Percentiles rank a stretch among this genome's conserved stretches.
These are phyloP conservation scores for Martiniozyma abietophila DNA, from an alignment of 805 yeast genomes.

Conservation along the genomic window DNA sequence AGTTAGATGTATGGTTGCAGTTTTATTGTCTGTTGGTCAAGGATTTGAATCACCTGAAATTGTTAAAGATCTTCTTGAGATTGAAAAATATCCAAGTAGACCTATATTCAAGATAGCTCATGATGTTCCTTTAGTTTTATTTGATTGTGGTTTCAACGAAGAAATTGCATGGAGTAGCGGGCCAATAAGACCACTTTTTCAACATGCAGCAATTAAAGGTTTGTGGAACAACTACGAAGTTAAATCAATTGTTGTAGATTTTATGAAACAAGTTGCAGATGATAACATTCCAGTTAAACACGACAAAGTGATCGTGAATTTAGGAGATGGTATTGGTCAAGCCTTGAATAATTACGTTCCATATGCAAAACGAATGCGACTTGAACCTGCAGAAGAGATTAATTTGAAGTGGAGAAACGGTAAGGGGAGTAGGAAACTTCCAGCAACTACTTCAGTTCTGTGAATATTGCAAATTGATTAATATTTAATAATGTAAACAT, in stretches of 20 bases:
- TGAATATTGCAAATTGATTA: too few relatives aligned
- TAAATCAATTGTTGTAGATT: constrained; percentile 42
- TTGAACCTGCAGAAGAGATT: constrained; percentile 58
- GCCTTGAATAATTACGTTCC: constrained; percentile 49
- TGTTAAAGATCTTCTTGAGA: constrained; percentile 50
- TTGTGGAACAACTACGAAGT: constrained; percentile 47
- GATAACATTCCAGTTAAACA: constrained; percentile 22
- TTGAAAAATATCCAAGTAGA: constrained; percentile 45
- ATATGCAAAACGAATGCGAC: constrained; percentile 42
- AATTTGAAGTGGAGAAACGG: constrained; percentile 54
- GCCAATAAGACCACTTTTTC: constrained; percentile 29
- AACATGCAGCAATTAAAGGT: constrained; percentile 37
- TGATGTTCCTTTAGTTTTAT: constrained; percentile 78
- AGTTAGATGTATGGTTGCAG: constrained; percentile 90
- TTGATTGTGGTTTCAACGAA: constrained; percentile 67
- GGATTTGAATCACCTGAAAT: constrained; percentile 52
- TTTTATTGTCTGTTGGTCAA: constrained; percentile 75
- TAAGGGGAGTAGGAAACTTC: constrained; percentile 22
- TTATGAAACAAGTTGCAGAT: constrained; percentile 34
- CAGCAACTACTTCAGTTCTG: too few relatives aligned
- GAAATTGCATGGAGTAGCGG: constrained; percentile 53
- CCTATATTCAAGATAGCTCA: constrained; percentile 86
- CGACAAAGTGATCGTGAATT: constrained; percentile 27
- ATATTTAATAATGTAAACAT: too few relatives aligned
- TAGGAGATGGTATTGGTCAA: constrained; percentile 76